Percentiles rank a stretch among this genome's conserved stretches.
Conservation (phyloP, 768 basidiomycete genomes). For the Mycena amicta region DNA sequence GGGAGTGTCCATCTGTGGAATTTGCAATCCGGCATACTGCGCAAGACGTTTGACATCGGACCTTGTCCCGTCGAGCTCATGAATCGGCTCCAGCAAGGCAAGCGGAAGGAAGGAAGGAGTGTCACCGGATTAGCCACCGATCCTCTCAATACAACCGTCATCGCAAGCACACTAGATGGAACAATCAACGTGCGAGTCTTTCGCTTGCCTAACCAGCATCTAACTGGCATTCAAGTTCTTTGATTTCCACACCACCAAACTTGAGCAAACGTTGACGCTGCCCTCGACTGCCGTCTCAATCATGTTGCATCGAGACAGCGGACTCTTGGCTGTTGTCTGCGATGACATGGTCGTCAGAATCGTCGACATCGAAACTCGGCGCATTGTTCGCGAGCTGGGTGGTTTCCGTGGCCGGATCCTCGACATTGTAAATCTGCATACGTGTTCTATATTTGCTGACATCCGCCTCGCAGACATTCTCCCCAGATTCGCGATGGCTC, state of each 20-base stretch:
- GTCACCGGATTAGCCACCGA: conserved; percentile 88
- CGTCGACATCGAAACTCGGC: conserved; percentile 87
- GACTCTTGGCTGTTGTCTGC: conserved; percentile 78
- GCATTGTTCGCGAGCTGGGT: conserved; percentile 85
- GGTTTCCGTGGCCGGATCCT: conserved; percentile 85
- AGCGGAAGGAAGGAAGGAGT: conserved; percentile 48
- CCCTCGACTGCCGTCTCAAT: conserved; percentile 73
- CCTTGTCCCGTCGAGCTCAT: conserved; percentile 58
- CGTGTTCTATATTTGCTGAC: conserved; percentile 8
- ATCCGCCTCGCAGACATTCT: conserved; percentile 69
- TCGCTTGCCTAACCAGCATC: not conserved
- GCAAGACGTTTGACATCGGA: conserved; percentile 76
- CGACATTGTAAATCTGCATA: conserved; percentile 66
- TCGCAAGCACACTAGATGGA: conserved; percentile 88
- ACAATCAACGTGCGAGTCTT: conserved; percentile 75
- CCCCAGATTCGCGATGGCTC: conserved; percentile 94
- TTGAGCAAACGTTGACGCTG: conserved; percentile 67
- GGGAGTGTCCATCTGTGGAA: conserved; percentile 92
- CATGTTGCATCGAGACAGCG: conserved; percentile 80
- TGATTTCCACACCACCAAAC: conserved; percentile 85
- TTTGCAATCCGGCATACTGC: conserved; percentile 89
- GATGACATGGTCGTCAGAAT: conserved; percentile 87
- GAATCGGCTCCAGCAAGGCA: conserved; percentile 43
- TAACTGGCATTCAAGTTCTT: conserved; percentile 70
- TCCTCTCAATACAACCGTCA: conserved; percentile 75